These are phyloP conservation scores for Closterium sp. DNA, from an alignment of 139 green algal genomes.

Conservation along the genomic window DNA sequence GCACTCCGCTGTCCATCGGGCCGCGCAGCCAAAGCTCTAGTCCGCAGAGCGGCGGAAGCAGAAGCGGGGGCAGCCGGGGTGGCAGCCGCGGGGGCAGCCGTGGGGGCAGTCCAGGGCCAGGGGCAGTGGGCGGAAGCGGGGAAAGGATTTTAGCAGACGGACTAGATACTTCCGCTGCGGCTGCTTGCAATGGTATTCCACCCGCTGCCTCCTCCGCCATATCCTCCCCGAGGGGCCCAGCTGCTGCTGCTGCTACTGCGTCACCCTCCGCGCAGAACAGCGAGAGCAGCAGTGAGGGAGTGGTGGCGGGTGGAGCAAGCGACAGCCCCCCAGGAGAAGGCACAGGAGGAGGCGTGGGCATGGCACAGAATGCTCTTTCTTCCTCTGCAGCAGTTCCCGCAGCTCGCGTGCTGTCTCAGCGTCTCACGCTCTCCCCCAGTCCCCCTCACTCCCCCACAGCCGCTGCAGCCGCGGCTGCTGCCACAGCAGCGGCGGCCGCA, in stretches of 20 bases:
- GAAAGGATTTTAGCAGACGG: background rate
- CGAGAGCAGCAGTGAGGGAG: background rate
- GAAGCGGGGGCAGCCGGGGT: background rate
- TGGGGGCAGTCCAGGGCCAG: background rate
- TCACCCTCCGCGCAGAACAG: background rate
- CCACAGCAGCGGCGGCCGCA: background rate
- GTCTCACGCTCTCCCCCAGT: background rate
- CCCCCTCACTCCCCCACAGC: background rate
- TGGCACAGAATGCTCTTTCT: background rate
- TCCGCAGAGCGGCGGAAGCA: background rate
- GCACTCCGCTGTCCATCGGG: background rate
- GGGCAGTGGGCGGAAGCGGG: background rate
- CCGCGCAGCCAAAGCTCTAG: background rate
- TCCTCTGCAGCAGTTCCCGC: background rate
- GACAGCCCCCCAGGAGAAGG: background rate
- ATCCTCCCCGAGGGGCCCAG: background rate
- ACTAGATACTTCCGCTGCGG: background rate
- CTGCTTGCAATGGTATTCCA: background rate
- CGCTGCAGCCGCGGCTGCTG: background rate
- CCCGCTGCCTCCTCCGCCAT: background rate
- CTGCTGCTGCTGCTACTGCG: background rate
- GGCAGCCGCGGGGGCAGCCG: background rate
- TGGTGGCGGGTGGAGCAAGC: background rate
- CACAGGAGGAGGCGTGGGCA: background rate
- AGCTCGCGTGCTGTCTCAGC: background rate